phyloP scores from a whole-genome alignment of 768 basidiomycete species.

The Podaxis pistillaris region DNA sequence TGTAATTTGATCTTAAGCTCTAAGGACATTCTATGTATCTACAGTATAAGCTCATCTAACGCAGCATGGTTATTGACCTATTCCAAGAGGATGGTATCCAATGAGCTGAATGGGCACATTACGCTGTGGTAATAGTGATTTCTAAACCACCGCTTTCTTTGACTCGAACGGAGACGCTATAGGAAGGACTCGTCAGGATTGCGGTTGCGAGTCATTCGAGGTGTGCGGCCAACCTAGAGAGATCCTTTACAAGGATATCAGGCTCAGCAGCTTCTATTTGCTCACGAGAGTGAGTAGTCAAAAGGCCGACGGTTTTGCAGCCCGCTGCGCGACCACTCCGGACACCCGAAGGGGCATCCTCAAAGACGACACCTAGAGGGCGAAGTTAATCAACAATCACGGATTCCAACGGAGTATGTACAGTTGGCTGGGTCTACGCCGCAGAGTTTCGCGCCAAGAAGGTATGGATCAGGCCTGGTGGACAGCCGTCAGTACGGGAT shows the following conservation, averaged over 20 bases:
- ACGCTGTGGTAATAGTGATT: conserved; percentile 12
- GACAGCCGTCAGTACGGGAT: neutral
- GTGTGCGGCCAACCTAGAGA: conserved; percentile 54
- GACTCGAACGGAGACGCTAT: conserved; percentile 12
- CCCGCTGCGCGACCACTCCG: conserved; percentile 79
- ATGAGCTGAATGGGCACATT: neutral
- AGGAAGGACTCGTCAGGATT: neutral
- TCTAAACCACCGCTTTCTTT: conserved; percentile 15
- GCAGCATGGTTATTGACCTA: neutral
- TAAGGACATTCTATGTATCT: neutral
- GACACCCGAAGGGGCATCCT: conserved; percentile 89
- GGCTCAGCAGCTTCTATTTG: conserved; percentile 63
- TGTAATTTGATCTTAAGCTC: neutral
- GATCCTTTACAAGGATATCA: conserved; percentile 68
- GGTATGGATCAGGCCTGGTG: conserved; percentile 76
- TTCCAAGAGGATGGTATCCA: neutral
- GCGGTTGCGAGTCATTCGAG: neutral
- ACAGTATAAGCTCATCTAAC: neutral
- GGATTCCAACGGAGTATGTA: conserved; percentile 25
- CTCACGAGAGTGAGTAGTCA: conserved; percentile 75
- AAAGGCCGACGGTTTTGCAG: conserved; percentile 77
- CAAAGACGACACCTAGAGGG: conserved; percentile 72
- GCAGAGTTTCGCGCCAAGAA: conserved; percentile 76
- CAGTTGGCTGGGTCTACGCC: conserved; percentile 64
- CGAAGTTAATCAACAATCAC: neutral